Conservation (phyloP, 2,329 filamentous ascomycete species). For the Diaporthe destruens region DNA sequence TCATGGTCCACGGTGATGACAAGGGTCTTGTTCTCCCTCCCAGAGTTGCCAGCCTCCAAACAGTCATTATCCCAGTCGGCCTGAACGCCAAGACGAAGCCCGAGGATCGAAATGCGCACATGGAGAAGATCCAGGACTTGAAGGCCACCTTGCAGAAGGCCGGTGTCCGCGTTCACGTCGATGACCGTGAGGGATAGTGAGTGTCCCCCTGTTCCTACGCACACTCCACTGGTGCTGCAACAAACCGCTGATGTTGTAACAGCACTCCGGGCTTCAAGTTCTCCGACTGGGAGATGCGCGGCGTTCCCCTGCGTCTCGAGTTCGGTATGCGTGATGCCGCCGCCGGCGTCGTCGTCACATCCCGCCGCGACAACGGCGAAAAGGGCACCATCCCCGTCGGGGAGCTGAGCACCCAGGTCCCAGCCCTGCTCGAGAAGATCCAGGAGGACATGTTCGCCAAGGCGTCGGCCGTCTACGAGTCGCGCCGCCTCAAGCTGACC, state of each 20-base stretch:
- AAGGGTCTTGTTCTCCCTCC: conserved; percentile 95
- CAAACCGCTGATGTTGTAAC: neutral
- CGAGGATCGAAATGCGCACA: conserved; percentile 82
- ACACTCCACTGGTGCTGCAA: neutral
- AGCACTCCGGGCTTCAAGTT: conserved; percentile 94
- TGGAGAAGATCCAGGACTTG: conserved; percentile 80
- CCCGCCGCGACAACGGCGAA: conserved; percentile 84
- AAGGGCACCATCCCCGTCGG: conserved; percentile 85
- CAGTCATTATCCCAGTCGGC: conserved; percentile 90
- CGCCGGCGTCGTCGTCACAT: neutral
- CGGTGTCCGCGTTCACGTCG: conserved; percentile 82
- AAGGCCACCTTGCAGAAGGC: conserved; percentile 76
- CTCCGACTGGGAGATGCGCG: conserved; percentile 98
- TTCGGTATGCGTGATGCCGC: conserved; percentile 96
- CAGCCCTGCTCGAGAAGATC: conserved; percentile 88
- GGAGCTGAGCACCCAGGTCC: conserved; percentile 79
- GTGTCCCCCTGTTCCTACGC: neutral
- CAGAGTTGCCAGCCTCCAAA: conserved; percentile 87
- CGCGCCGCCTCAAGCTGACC: conserved; percentile 84
- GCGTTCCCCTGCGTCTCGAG: conserved; percentile 92
- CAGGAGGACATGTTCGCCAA: conserved; percentile 84
- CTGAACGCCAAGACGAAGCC: conserved; percentile 88
- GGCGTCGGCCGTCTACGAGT: conserved; percentile 82
- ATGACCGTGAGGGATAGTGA: conserved; percentile 85
- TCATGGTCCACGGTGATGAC: conserved; percentile 97